These are phyloP conservation scores for Starmera pachycereana DNA, from an alignment of 805 yeast species.

Conservation along the genomic window DNA sequence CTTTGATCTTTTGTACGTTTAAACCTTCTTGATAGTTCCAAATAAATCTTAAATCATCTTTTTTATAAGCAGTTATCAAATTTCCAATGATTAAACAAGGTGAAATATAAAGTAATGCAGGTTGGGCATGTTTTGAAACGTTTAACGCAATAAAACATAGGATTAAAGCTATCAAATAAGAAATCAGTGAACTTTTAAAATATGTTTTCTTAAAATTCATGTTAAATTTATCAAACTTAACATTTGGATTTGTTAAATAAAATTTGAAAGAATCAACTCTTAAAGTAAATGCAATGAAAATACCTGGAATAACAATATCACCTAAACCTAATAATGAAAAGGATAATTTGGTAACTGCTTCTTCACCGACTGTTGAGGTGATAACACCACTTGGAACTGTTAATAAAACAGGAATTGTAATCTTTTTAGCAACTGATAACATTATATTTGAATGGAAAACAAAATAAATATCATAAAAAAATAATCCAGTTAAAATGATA, in stretches of 20 bases:
- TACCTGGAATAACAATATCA: conserved; percentile 54
- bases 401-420: conserved; percentile 38
- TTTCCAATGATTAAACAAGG: conserved; percentile 34
- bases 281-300: conserved; percentile 39
- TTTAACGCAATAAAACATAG: conserved; percentile 31
- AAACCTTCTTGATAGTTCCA: conserved; percentile 11
- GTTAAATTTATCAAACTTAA: conserved; percentile 31
- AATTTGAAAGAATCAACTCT: conserved; percentile 40
- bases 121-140: conserved; percentile 41
- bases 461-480: conserved; percentile 55
- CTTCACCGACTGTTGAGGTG: conserved; percentile 1
- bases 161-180: conserved; percentile 38
- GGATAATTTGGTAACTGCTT: conserved; percentile 7
- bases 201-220: conserved; percentile 31
- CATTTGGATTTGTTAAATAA: conserved; percentile 21
- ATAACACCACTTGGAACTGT: conserved; percentile 16
- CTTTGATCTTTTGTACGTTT: background rate
- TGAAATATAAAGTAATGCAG: conserved; percentile 55
- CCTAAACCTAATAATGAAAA: conserved; percentile 50
- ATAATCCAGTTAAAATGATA: conserved; percentile 36
- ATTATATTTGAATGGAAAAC: conserved; percentile 55
- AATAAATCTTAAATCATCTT: conserved; percentile 28
- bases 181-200: conserved; percentile 32
- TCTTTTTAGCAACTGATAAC: conserved; percentile 46
- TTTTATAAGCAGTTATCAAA: conserved; percentile 21